Base-by-base conservation (phyloP, 805 yeast genomes). In the Candida tammaniensis region DNA sequence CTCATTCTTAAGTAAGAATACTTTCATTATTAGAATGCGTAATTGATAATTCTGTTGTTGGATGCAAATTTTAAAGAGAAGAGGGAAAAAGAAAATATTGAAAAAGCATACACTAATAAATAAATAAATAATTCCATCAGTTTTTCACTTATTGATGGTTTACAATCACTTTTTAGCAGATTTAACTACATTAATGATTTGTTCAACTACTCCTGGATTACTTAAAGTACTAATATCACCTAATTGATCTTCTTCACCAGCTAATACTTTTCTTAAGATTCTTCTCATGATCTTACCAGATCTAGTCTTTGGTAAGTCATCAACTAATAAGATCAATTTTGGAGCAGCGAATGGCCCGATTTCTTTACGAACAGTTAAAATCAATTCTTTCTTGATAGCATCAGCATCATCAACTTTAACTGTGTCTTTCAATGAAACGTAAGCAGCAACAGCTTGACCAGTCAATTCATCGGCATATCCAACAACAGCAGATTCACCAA, bases 201-300 rank as follows among this genome's bases (percentile, higher is more conserved):
- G 79, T 31, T 78, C 82, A 33, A 93, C 96, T 40, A 85, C 80
- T 40, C 75, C 78, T 13, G 97, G 94, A 60, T 93, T 86, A 31
- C 93, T 78, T 59, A 86, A 70, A 21, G 98, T 93, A 33, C 94
- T 80, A 55, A 83, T 72, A 58, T 91, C 98, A 44, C 98, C 98
- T 49, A 93, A 74, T 57, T 82, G 86, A 47, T 86, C 95, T 48
- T 82, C 94, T 71, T 91, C 97, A 48, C 91, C 89, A 33, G 93
- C 80, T 36, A 88, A 81, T 42, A 91, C 77, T 70, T 93, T 93
- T 68, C 98, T 82, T 64, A 93, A 75, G 44, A 93, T 84, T 72
- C 98, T 86, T 74, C 98, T 85, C 95, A 93, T 91, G 57, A 93
- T 91, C 75, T 93, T 93, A 51, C 98, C 98, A 8, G 96, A 87